Base-by-base conservation (phyloP, 306 rosid genomes). In the Prosopis cineraria region DNA sequence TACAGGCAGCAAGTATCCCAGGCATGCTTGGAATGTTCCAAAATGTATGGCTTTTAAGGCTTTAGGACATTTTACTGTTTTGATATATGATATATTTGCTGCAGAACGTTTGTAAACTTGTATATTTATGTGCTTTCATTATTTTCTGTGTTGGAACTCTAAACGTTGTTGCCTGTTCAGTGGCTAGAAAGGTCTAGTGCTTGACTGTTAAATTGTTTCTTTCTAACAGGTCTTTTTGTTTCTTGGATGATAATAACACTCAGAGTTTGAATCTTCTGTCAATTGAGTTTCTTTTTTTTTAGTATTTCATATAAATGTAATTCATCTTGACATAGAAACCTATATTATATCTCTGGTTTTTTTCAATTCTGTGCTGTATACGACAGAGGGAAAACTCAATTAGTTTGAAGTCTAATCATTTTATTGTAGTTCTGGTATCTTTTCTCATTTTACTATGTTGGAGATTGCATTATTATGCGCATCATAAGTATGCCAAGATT, bases 11-110 rank as follows among this genome's bases (percentile, higher is more conserved):
- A 78, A 96, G 99, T 84, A 93, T 96, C 67, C 99, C 98, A 43
- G 98, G 99, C 78, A 96, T 96, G 99, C 96, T 96, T 22, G 97
- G 96, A 81, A 91, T 96, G 97, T 93, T 96, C 87, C 98, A 93
- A 86, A 90, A 88, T 82, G 99, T 96, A 93, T 82, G 94, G 44
- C 33, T 53, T 78, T 55, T 10, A 10, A 22, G 53, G 67, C 62
- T 78, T 13, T 72, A 27, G 72, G 43, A 68, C 47, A 13, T 50
- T 12, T 68, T 52, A 63, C 22, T 27, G 16, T 52, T 60, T 71
- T 66, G 20, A 40, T 36, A 36, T 64, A n/a, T 36, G 40, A 14
- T 16, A 53, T 20, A 58, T 73, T 22, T 30, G 41, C 44, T 70
- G 59, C 50, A 8, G 64, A 59, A 41, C 1, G 0, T 65, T 64